Percentiles rank a stretch among this genome's conserved stretches.
These are phyloP conservation scores for Allium fistulosum DNA, from an alignment of 106 monocot genomes.

Conservation along the genomic window DNA sequence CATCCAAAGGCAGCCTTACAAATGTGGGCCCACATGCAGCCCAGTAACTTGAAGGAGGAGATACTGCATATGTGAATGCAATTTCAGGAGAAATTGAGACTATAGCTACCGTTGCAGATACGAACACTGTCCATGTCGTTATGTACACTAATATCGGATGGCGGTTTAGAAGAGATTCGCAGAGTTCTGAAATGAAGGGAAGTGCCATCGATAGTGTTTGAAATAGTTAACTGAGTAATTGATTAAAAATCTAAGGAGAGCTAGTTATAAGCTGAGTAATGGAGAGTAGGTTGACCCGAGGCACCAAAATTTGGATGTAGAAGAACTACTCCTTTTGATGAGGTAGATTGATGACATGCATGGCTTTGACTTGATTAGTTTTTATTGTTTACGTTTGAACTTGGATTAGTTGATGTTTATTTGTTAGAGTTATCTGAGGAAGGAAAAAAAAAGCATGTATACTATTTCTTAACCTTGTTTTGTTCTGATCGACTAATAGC, in stretches of 20 bases:
- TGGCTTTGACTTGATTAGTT: background rate
- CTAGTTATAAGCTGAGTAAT: background rate
- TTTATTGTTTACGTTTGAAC: background rate
- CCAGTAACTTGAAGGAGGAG: conserved; percentile 23
- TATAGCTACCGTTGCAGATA: conserved; percentile 37
- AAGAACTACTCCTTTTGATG: background rate
- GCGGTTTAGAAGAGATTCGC: conserved; percentile 11
- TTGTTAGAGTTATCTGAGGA: too few species aligned
- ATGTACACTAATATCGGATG: conserved; percentile 33
- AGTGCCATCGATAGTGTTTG: background rate
- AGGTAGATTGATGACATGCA: background rate
- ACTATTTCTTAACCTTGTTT: background rate
- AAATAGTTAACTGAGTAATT: background rate
- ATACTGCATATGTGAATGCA: conserved; percentile 53
- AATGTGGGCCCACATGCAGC: conserved; percentile 9
- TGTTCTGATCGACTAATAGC: background rate
- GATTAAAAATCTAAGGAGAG: background rate
- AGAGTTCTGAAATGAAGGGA: conserved; percentile 6
- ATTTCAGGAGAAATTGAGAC: conserved; percentile 54
- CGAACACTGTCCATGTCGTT: conserved; percentile 35
- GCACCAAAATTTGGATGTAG: conserved; percentile 3
- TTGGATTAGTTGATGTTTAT: conserved; percentile 3
- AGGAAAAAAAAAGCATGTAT: background rate
- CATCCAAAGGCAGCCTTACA: conserved; percentile 31
- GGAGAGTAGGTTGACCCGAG: conserved; percentile 11